Conservation (phyloP, 306 rosid genomes). For the Glycine tomentella region DNA sequence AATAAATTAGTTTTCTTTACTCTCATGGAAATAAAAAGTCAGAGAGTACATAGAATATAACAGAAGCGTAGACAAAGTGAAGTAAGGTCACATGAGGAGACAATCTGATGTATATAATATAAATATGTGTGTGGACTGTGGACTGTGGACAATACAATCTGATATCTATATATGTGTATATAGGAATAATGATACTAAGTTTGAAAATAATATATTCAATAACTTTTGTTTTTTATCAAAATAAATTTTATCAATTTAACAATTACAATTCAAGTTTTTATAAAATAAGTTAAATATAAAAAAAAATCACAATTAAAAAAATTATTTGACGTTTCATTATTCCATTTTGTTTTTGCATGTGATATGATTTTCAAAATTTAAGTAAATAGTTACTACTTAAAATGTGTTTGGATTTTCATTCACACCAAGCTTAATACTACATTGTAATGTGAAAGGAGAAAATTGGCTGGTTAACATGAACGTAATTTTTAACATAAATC, state of each 20-base stretch:
- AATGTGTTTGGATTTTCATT: neutral
- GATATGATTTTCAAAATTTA: neutral
- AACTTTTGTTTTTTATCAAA: no score
- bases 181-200: neutral
- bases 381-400: neutral
- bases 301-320: no score
- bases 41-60: conserved; percentile 35
- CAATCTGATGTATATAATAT: conserved; percentile 21
- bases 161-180: neutral
- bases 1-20: conserved; percentile 25
- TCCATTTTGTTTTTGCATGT: neutral
- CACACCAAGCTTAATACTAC: neutral
- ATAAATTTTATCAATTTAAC: no score
- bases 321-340: no score
- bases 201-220: neutral
- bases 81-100: conserved; percentile 47
- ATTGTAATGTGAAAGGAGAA: neutral
- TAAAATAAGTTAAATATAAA: neutral
- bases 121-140: neutral
- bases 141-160: neutral
- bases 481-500: no score
- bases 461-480: neutral
- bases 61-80: conserved; percentile 36
- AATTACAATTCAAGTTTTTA: neutral
- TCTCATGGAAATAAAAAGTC: conserved; percentile 34